Conservation (phyloP, 495 filamentous ascomycete genomes). For the Penicillium paradoxum region DNA sequence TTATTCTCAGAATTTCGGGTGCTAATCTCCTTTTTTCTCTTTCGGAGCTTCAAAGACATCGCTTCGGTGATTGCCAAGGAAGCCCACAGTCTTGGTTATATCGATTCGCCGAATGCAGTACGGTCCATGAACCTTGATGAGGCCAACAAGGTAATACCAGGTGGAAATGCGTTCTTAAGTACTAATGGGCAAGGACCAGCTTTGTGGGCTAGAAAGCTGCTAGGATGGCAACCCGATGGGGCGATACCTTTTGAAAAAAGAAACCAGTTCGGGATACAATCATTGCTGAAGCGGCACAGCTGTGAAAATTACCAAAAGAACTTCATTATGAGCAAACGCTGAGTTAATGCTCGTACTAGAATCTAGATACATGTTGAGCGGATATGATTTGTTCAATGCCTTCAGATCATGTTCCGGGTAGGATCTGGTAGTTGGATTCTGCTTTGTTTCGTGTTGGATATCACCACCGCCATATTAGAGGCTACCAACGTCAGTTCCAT, state of each 20-base stretch:
- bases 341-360: too few species aligned
- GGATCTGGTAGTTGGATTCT: too few species aligned
- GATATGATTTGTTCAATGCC: too few species aligned
- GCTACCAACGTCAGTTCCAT: too few species aligned
- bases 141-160: constrained; percentile 1
- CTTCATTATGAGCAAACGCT: background rate
- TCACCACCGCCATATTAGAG: too few species aligned
- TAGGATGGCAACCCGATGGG: constrained; percentile 2
- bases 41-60: constrained; percentile 4
- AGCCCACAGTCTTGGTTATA: constrained; percentile 1
- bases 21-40: background rate
- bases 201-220: background rate
- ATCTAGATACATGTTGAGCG: too few species aligned
- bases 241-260: background rate
- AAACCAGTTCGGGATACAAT: background rate
- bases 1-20: background rate
- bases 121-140: constrained; percentile 2
- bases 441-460: too few species aligned
- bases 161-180: background rate
- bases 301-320: background rate
- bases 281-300: background rate
- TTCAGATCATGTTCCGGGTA: too few species aligned
- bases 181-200: constrained; percentile 6
- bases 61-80: constrained; percentile 3
- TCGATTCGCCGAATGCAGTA: constrained; percentile 1